A percentile compares a stretch with the other conserved stretches of the same genome.
phyloP scores from a whole-genome alignment of 257 asterid species.

The Rhazya stricta region DNA sequence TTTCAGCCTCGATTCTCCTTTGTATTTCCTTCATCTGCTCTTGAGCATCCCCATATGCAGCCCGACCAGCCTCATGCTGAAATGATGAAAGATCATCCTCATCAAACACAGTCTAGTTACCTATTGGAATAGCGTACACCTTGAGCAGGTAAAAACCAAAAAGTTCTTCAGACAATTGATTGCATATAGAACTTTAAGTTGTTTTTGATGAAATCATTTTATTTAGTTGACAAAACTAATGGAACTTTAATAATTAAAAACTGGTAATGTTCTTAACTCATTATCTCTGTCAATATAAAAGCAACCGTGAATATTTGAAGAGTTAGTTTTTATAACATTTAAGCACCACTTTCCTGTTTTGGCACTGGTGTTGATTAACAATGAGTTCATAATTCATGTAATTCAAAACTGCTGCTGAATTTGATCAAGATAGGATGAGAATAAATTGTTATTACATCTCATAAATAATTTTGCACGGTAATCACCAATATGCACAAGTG shows the following conservation, averaged over 20 bases:
- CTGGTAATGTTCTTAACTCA: not conserved
- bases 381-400: too few relatives aligned
- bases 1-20: conserved; percentile 50
- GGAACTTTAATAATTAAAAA: not conserved
- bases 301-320: not conserved
- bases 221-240: not conserved
- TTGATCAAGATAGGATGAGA: not conserved
- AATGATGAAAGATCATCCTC: conserved; percentile 5
- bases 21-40: conserved; percentile 58
- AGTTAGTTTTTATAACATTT: not conserved
- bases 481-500: not conserved
- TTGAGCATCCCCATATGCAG: conserved; percentile 79
- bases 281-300: not conserved
- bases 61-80: conserved; percentile 81
- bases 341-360: not conserved
- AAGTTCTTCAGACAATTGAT: not conserved
- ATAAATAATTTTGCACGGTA: not conserved
- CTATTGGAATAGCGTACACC: not conserved
- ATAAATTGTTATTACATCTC: not conserved
- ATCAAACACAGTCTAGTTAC: not conserved
- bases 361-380: too few relatives aligned
- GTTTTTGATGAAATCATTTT: not conserved
- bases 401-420: not conserved
- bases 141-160: not conserved
- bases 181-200: not conserved